Evolutionary conservation across 495 filamentous ascomycete species (phyloP).

Genomic region (Haplographium delicatum): DNA sequence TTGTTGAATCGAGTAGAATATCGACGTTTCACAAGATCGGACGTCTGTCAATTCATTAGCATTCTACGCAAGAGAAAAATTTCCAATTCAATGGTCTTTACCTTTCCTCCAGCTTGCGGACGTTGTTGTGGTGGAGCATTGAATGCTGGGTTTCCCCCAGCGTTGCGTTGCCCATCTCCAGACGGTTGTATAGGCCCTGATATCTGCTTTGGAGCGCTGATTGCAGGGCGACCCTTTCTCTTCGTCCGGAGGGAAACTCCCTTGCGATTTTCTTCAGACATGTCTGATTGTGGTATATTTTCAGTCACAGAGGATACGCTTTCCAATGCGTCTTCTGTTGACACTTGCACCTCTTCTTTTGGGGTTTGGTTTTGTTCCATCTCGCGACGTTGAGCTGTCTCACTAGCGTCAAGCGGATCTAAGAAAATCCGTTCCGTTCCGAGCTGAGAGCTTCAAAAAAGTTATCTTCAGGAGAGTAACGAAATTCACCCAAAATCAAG

Average conservation of each 20-base stretch:
- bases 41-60: conserved; percentile 45
- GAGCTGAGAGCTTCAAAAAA: no score
- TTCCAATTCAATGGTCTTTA: conserved; percentile 4
- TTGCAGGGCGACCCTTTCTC: conserved; percentile 67
- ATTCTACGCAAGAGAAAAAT: neutral
- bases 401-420: neutral
- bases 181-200: conserved; percentile 53
- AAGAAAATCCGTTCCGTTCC: no score
- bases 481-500: no score
- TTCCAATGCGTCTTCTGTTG: neutral
- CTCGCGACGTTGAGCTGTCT: no score
- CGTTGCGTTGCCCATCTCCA: conserved; percentile 15
- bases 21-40: conserved; percentile 88
- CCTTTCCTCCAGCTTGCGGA: conserved; percentile 26
- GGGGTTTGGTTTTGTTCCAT: no score
- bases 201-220: conserved; percentile 82
- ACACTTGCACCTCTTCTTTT: neutral
- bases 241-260: conserved; percentile 87
- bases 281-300: conserved; percentile 17
- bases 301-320: no score
- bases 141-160: conserved; percentile 20
- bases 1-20: conserved; percentile 90
- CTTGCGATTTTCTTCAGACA: conserved; percentile 52
- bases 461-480: no score
- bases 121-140: conserved; percentile 17